Evolutionary conservation across 2,329 filamentous ascomycete species (phyloP).

Genomic region (Diaporthe citrichinensis): DNA sequence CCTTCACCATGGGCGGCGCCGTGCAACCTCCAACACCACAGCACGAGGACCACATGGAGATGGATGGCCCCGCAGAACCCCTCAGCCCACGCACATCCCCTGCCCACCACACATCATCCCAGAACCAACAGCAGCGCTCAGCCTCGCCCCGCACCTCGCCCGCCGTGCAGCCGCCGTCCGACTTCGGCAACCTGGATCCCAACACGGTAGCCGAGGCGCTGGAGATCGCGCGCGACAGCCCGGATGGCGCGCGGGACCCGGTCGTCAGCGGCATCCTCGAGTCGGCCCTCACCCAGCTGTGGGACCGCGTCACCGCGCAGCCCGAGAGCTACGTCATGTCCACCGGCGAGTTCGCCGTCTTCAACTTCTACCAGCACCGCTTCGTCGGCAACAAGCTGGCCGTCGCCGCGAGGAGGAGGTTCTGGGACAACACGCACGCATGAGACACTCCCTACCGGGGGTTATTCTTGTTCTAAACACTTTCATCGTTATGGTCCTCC

Average conservation of each 20-base stretch:
- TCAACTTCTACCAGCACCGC: slow-evolving; percentile 85
- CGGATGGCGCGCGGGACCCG: slow-evolving; percentile 75
- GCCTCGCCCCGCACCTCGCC: slow-evolving; percentile 39
- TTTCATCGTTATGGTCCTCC: not conserved
- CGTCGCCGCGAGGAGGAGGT: slow-evolving; percentile 63
- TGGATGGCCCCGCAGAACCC: slow-evolving; percentile 30
- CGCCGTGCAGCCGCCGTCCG: slow-evolving; percentile 37
- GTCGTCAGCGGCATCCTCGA: slow-evolving; percentile 77
- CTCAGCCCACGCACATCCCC: slow-evolving; percentile 35
- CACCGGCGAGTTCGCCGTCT: slow-evolving; percentile 84
- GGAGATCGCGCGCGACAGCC: slow-evolving; percentile 81
- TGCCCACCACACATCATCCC: not conserved
- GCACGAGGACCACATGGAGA: slow-evolving; percentile 33
- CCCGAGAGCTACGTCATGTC: slow-evolving; percentile 81
- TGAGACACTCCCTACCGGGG: slow-evolving; percentile 43
- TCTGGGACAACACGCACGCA: slow-evolving; percentile 64
- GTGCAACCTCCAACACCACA: slow-evolving; percentile 34
- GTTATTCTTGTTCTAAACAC: not conserved
- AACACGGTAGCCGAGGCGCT: slow-evolving; percentile 74
- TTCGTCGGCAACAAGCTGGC: slow-evolving; percentile 69
- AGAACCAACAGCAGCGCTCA: slow-evolving; percentile 23
- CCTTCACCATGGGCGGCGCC: slow-evolving; percentile 35
- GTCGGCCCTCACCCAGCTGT: slow-evolving; percentile 73
- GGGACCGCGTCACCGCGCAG: slow-evolving; percentile 74
- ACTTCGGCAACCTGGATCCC: slow-evolving; percentile 31